Evolutionary conservation across 2,329 filamentous ascomycete species (phyloP).

Genomic region (Fusarium xyrophilum): DNA sequence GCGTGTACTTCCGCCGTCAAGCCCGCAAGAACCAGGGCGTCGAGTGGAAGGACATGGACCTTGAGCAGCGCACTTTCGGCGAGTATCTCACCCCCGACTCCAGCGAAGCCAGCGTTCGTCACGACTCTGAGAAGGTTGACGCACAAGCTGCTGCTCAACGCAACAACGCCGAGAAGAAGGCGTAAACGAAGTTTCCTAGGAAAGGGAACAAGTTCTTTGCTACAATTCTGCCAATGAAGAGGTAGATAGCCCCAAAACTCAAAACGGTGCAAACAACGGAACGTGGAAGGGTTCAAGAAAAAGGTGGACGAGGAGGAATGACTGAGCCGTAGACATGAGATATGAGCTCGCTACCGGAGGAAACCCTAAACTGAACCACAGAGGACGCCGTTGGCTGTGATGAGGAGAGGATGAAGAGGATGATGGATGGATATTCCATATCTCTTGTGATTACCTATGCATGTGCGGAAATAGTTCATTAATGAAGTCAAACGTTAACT

Average conservation of each 20-base stretch:
- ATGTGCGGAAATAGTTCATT: constrained; percentile 29
- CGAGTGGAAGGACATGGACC: constrained; percentile 49
- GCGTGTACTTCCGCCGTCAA: constrained; percentile 49
- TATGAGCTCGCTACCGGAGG: constrained; percentile 20
- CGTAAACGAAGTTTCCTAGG: constrained; percentile 11
- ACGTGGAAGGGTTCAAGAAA: constrained; percentile 23
- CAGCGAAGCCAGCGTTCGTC: constrained; percentile 40
- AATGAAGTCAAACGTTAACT: constrained; percentile 23
- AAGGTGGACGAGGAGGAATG: constrained; percentile 41
- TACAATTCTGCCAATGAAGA: neutral
- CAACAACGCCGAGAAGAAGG: constrained; percentile 31
- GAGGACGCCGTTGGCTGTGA: constrained; percentile 22
- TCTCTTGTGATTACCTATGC: constrained; percentile 16
- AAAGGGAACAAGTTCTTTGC: neutral
- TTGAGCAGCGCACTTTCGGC: constrained; percentile 51
- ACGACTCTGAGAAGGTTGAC: constrained; percentile 37
- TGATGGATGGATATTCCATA: constrained; percentile 20
- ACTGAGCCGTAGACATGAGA: constrained; percentile 35
- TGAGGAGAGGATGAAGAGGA: constrained; percentile 11
- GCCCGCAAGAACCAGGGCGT: constrained; percentile 36
- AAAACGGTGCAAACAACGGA: constrained; percentile 17
- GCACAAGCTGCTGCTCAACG: constrained; percentile 12
- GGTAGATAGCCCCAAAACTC: constrained; percentile 4
- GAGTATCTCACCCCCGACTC: constrained; percentile 46
- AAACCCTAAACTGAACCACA: constrained; percentile 22